A percentile compares a stretch with the other conserved stretches of the same genome.
These are phyloP conservation scores for Nemania sp. DNA, from an alignment of 2,329 filamentous ascomycete genomes.

Conservation along the genomic window DNA sequence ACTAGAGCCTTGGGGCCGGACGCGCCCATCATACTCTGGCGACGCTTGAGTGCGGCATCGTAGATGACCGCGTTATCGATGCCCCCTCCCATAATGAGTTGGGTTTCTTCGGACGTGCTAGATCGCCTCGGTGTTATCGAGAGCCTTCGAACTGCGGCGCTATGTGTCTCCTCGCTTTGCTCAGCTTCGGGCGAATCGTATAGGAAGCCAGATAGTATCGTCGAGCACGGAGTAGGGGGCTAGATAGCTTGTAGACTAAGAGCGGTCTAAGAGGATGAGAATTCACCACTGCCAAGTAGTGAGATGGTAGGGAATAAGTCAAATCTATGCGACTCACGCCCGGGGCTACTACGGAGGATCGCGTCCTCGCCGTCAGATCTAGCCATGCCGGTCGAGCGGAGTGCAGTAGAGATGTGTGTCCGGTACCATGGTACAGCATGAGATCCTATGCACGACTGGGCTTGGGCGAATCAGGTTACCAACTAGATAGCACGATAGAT, in stretches of 20 bases:
- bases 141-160: background rate
- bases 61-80: slow-evolving; percentile 53
- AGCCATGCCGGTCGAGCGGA: slow-evolving; percentile 24
- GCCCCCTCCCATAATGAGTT: slow-evolving; percentile 35
- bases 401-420: slow-evolving; percentile 10
- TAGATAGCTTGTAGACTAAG: background rate
- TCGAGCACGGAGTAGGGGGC: background rate
- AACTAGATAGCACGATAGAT: background rate
- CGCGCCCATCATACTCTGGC: slow-evolving; percentile 57
- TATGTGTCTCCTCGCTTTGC: background rate
- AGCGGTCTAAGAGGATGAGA: background rate
- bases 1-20: slow-evolving; percentile 61
- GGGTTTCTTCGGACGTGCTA: background rate
- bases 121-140: background rate
- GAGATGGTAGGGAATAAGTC: slow-evolving; percentile 1
- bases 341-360: slow-evolving; percentile 2
- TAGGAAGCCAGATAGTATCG: background rate
- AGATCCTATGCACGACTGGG: background rate
- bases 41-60: slow-evolving; percentile 58
- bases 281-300: background rate
- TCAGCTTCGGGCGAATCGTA: background rate
- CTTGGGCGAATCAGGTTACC: slow-evolving; percentile 26
- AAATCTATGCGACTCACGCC: background rate
- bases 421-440: slow-evolving; percentile 21
- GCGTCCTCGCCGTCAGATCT: slow-evolving; percentile 22